Evolutionary conservation across 2,329 filamentous ascomycete genomes (phyloP).

Genomic region (Epichloe sp.): DNA sequence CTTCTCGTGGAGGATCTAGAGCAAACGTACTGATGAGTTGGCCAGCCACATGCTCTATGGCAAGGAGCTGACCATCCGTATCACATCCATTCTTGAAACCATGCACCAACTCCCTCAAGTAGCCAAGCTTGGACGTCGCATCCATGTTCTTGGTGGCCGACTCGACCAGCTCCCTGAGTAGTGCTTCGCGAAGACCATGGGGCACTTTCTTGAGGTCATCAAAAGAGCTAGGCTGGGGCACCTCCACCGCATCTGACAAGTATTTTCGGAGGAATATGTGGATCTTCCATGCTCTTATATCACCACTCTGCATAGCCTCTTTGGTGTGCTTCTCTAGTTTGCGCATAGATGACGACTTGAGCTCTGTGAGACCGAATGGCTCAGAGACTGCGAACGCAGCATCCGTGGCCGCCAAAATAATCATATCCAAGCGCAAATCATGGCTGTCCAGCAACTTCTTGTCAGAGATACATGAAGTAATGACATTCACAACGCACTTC

Average conservation of each 20-base stretch:
- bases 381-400: conserved; percentile 14
- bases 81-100: conserved; percentile 17
- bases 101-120: conserved; percentile 25
- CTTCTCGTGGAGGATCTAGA: not conserved
- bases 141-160: conserved; percentile 21
- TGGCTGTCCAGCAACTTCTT: conserved; percentile 17
- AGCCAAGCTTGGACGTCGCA: conserved; percentile 20
- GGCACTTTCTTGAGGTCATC: conserved; percentile 17
- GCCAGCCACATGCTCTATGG: conserved; percentile 28
- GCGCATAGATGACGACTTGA: conserved; percentile 19
- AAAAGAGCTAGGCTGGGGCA: conserved; percentile 21
- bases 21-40: conserved; percentile 24
- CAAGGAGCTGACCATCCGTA: conserved; percentile 28
- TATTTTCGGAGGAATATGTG: conserved; percentile 29
- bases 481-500: conserved; percentile 13
- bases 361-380: conserved; percentile 10
- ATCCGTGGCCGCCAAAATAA: conserved; percentile 21
- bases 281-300: conserved; percentile 32
- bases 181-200: conserved; percentile 15
- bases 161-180: conserved; percentile 20
- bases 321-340: conserved; percentile 24
- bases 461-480: conserved; percentile 16
- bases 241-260: conserved; percentile 19
- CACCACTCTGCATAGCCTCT: conserved; percentile 20
- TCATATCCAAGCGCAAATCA: conserved; percentile 12